Conservation (phyloP, 176 grass and related monocot genomes). For the Themeda triandra region DNA sequence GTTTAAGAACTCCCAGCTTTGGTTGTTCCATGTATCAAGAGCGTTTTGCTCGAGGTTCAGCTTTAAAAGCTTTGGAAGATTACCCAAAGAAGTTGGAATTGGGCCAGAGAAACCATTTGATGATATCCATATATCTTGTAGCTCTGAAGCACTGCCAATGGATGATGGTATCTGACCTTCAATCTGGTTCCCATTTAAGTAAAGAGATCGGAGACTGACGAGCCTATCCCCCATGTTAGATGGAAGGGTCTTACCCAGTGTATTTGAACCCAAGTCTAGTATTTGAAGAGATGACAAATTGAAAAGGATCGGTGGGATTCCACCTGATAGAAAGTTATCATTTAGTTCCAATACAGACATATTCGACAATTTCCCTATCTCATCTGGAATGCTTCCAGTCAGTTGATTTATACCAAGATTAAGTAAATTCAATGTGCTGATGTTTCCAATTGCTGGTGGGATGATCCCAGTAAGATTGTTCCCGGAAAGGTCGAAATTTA, state of each 20-base stretch:
- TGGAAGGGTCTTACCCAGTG: background rate
- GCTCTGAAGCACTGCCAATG: too few relatives aligned
- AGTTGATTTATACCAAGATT: background rate
- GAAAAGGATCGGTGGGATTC: background rate
- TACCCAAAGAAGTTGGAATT: slow-evolving; percentile 15
- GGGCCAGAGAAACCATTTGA: background rate
- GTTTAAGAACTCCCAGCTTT: slow-evolving; percentile 31
- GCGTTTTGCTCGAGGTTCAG: background rate
- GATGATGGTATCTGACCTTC: too few relatives aligned
- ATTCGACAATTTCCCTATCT: background rate
- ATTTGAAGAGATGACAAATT: background rate
- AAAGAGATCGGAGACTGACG: background rate
- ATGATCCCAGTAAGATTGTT: slow-evolving; percentile 35
- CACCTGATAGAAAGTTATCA: background rate
- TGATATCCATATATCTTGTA: rapidly evolving
- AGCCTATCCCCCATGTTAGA: background rate
- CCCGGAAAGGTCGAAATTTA: rapidly evolving
- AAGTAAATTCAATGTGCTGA: background rate
- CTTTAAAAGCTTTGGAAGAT: background rate
- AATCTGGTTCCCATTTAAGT: too few relatives aligned
- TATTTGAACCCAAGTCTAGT: background rate
- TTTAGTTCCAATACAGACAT: rapidly evolving
- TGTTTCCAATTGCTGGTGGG: background rate
- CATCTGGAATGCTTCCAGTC: background rate
- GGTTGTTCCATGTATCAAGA: background rate